phyloP scores from a whole-genome alignment of 2,329 filamentous ascomycete species.

The Orbilia quercus region DNA sequence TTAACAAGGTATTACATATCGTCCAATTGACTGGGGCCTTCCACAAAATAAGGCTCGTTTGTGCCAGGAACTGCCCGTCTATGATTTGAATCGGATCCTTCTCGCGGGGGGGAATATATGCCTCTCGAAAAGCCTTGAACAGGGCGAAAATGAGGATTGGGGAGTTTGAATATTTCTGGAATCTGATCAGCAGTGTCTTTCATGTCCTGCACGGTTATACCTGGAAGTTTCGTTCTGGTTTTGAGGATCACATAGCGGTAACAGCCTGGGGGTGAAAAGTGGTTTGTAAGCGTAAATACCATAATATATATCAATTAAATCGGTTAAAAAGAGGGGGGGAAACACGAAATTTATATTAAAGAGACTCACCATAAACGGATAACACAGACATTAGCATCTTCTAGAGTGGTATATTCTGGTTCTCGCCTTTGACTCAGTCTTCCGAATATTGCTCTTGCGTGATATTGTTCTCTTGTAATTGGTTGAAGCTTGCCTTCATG shows the following conservation, averaged over 20 bases:
- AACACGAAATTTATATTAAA: too few relatives aligned
- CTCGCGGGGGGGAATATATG: too few relatives aligned
- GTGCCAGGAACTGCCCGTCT: not conserved
- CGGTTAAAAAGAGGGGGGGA: too few relatives aligned
- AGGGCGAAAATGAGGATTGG: too few relatives aligned
- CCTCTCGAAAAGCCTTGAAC: too few relatives aligned
- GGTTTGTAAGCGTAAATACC: not conserved
- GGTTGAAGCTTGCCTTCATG: too few relatives aligned
- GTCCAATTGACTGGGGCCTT: not conserved
- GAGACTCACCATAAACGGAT: slow-evolving; percentile 3
- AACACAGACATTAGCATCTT: not conserved
- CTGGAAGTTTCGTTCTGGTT: not conserved
- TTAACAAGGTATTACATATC: not conserved
- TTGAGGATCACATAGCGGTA: not conserved
- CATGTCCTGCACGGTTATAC: too few relatives aligned
- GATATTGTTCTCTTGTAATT: too few relatives aligned
- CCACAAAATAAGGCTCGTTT: not conserved
- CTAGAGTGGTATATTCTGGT: not conserved
- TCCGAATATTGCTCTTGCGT: too few relatives aligned
- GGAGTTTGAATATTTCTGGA: too few relatives aligned
- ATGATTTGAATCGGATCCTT: not conserved
- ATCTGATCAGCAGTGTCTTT: not conserved
- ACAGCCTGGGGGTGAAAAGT: slow-evolving; percentile 2
- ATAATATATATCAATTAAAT: too few relatives aligned
- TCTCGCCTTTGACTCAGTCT: too few relatives aligned